Evolutionary conservation across 2,329 filamentous ascomycete genomes (phyloP), one percentile per base, ranked within the genome.

Genomic region (Pestalotiopsis sp.): DNA sequence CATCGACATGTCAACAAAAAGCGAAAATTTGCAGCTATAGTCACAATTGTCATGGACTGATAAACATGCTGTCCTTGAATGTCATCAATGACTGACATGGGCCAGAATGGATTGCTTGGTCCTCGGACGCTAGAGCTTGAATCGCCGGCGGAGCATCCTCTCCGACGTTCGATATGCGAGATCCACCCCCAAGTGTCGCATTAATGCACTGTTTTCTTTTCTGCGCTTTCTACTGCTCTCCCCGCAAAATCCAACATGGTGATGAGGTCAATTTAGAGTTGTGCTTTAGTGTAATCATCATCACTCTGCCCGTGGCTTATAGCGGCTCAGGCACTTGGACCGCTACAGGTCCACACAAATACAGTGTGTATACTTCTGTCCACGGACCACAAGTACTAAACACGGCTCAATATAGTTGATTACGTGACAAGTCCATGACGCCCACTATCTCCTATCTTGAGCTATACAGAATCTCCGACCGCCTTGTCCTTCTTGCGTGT

Each of bases 181-280:
- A 23, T 20, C 45, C 45, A 52, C 45, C 7, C 13, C 2, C n/a
- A n/a, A 52, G 14, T 4, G 45, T 20, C 45, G 45, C 45, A 23
- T 52, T n/a, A n/a, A 52, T 52, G 45, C 45, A 52, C 45, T 9
- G 20, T 20, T 7, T 52, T n/a, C 45, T 52, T 52, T 52, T 52
- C 45, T 52, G 17, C 45, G 4, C 45, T 23, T n/a, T 9, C 31
- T 36, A 7, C 38, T 13, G 25, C n/a, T 41, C 31, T 39, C 59
- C 59, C 59, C 59, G 59, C 59, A 62, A 62, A 38, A 62, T 31
- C n/a, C 17, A 36, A 7, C 12, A 31, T 36, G 27, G 12, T 62
- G 59, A 62, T 62, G 31, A 62, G 59, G 31, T 62, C 59, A 62
- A 39, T 62, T 38, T 39, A 36, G 31, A 39, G 27, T 36, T 62